A percentile compares a stretch with the other conserved stretches of the same genome.
These are phyloP conservation scores for Tephrocybe sp. DNA, from an alignment of 768 basidiomycete species.

Conservation along the genomic window DNA sequence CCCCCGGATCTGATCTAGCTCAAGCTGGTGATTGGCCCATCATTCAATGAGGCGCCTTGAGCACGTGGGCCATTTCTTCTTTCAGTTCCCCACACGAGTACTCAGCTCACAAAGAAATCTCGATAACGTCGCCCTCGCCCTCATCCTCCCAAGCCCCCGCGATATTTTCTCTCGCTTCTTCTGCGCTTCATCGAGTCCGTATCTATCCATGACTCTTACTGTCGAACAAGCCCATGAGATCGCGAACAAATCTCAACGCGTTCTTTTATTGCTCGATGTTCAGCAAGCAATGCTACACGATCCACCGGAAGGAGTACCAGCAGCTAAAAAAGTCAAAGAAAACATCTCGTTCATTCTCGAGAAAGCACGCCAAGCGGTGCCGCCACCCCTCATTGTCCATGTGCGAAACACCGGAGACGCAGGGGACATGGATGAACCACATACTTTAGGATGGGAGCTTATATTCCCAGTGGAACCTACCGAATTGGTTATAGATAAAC, in stretches of 20 bases:
- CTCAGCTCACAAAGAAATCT: background rate
- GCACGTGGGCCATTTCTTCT: background rate
- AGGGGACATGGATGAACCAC: conserved; percentile 59
- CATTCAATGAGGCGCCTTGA: background rate
- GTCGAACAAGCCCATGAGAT: conserved; percentile 8
- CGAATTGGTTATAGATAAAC: conserved; percentile 63
- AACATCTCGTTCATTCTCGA: conserved; percentile 51
- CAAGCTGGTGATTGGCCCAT: background rate
- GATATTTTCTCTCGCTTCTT: background rate
- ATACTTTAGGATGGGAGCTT: conserved; percentile 60
- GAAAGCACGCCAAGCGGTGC: conserved; percentile 44
- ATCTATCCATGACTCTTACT: conserved; percentile 2
- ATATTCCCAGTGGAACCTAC: conserved; percentile 46
- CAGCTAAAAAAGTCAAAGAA: conserved; percentile 35
- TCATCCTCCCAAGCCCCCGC: background rate
- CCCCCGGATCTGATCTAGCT: background rate
- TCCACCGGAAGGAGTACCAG: conserved; percentile 50
- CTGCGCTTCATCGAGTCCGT: background rate
- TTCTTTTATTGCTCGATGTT: conserved; percentile 59
- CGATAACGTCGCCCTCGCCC: background rate
- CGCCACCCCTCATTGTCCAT: conserved; percentile 60
- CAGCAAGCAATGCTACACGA: conserved; percentile 49
- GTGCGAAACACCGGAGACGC: conserved; percentile 63
- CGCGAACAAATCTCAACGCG: conserved; percentile 28
- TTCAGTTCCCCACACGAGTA: background rate